These are phyloP conservation scores for Macrolepiota albuminosa DNA, from an alignment of 768 basidiomycete genomes.

Conservation along the genomic window DNA sequence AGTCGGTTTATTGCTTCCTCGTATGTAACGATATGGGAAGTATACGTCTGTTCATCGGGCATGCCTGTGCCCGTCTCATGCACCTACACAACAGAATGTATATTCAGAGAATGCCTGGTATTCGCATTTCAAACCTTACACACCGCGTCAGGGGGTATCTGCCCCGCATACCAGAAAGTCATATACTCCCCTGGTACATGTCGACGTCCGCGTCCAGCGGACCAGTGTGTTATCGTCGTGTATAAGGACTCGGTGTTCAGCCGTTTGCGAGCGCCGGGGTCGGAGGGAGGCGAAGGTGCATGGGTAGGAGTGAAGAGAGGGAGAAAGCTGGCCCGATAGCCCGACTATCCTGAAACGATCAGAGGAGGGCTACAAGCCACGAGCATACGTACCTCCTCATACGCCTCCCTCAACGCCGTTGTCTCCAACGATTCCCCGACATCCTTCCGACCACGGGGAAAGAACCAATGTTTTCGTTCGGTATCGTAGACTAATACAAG, in stretches of 20 bases:
- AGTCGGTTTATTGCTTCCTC: conserved; percentile 38
- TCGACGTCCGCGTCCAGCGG: conserved; percentile 6
- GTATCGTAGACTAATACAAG: conserved; percentile 48
- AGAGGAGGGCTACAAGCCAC: not conserved
- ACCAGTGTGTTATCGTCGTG: conserved; percentile 12
- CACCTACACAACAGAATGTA: conserved; percentile 25
- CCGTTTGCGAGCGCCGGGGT: not conserved
- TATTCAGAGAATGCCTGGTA: not conserved
- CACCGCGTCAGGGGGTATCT: conserved; percentile 38
- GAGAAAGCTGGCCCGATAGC: conserved; percentile 14
- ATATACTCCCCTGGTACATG: conserved; percentile 14
- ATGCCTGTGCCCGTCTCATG: conserved; percentile 49
- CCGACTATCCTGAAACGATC: conserved; percentile 4
- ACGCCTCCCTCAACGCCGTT: conserved; percentile 57
- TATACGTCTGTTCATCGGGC: conserved; percentile 49
- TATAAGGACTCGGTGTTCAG: conserved; percentile 15
- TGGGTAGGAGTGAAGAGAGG: conserved; percentile 12
- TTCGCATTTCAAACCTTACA: conserved; percentile 14
- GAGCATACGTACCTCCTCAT: conserved; percentile 49
- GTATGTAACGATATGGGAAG: conserved; percentile 35
- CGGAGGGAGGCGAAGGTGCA: conserved; percentile 14
- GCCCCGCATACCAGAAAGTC: conserved; percentile 18
- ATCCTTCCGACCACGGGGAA: conserved; percentile 65
- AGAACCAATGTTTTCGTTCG: conserved; percentile 41
- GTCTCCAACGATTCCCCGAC: conserved; percentile 57